Base-by-base conservation (phyloP, 148 eudicot genomes). In the Selenicereus undatus region DNA sequence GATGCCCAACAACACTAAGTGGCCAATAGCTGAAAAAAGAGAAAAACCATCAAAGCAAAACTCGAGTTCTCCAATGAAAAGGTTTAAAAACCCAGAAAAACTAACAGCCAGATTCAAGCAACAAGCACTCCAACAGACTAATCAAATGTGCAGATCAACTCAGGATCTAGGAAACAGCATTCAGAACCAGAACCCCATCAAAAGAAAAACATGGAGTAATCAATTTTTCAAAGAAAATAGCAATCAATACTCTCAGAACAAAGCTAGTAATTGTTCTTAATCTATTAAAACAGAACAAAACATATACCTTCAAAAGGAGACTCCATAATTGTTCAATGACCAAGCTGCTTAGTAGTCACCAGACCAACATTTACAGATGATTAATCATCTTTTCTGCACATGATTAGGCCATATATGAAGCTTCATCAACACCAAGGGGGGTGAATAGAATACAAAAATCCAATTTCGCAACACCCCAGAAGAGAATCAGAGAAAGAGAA, bases 301-400 rank as follows among this genome's bases (percentile, higher is more conserved):
- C 12, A 77, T 26, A 78, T 86, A 91, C 95, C 95, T 84, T 91
- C 87, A 71, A 88, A 86, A 84, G 88, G 78, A 60, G 89, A 86
- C 85, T 86, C 89, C 95, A 91, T 91, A 45, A 79, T 75, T 70
- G 65, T 71, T 66, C 35, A 73, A 65, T 74, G 8, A 71, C 76
- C 74, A 76, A 78, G 51, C 71, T 69, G 39, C 77, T 45, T 51
- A 76, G 76, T 73, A 80, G 43, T 81, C 85, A 81, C 85, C 77
- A 85, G 78, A 65, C 76, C 84, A 86, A 74, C 87, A 66, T 66
- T 66, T 26, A 27, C 16, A 50, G 54, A 52, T 8, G 42, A 73
- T 83, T 78, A 73, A 71, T 74, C 81, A 83, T 62, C 81, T 62
- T 83, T 73, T 81, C 88, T 80, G 65, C 36, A 32, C 74, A 81